Percentiles rank a stretch among this genome's conserved stretches.
These are phyloP conservation scores for Fusarium denticulatum DNA, from an alignment of 2,329 filamentous ascomycete genomes.

Conservation along the genomic window DNA sequence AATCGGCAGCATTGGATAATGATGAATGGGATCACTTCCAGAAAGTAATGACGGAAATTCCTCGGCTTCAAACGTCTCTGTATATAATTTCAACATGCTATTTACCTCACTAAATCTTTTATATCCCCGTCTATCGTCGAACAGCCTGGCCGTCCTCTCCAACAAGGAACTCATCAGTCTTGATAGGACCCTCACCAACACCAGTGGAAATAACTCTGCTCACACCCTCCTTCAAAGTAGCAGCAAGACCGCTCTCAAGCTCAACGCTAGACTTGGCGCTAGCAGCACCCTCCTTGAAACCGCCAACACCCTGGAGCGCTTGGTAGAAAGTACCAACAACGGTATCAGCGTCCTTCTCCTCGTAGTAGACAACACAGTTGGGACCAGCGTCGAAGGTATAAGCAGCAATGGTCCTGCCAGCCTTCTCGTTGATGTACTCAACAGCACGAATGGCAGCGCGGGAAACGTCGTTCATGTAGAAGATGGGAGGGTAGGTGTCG, in stretches of 20 bases:
- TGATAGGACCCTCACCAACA: conserved; percentile 88
- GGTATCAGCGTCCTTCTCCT: conserved; percentile 76
- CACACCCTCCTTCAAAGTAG: conserved; percentile 78
- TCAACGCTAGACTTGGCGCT: conserved; percentile 64
- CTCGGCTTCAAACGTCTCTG: not conserved
- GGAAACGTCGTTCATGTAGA: conserved; percentile 97
- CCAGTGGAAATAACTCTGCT: conserved; percentile 90
- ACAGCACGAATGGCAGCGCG: conserved; percentile 87
- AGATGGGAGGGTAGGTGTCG: conserved; percentile 96
- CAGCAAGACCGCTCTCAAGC: conserved; percentile 72
- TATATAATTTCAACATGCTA: not conserved
- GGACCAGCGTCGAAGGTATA: conserved; percentile 98
- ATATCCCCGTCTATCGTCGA: conserved; percentile 40
- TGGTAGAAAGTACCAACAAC: conserved; percentile 83
- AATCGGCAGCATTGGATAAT: not conserved
- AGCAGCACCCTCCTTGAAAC: conserved; percentile 73
- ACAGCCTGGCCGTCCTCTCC: conserved; percentile 69
- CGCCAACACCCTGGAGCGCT: conserved; percentile 70
- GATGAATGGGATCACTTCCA: too few species aligned
- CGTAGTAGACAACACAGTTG: conserved; percentile 96
- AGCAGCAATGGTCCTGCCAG: conserved; percentile 83
- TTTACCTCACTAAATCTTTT: conserved; percentile 7
- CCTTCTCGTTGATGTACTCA: conserved; percentile 84
- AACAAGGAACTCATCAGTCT: conserved; percentile 80
- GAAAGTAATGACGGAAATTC: too few species aligned